phyloP scores from a whole-genome alignment of 2,329 filamentous ascomycete genomes.

The Alternaria rosae region DNA sequence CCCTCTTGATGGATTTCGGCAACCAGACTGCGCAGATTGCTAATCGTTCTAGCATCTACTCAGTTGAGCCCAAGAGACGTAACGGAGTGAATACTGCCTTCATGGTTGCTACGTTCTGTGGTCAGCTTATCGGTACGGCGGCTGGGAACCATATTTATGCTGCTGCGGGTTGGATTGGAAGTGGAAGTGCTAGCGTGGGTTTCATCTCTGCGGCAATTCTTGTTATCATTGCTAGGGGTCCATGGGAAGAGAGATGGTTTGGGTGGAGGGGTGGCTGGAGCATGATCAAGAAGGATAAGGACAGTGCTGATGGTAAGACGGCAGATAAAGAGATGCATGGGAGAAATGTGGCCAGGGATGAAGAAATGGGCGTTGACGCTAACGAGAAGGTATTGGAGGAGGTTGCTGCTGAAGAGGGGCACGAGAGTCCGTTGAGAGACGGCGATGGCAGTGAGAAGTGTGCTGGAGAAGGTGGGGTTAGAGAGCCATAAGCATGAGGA shows the following conservation, averaged over 20 bases:
- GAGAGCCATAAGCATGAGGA: constrained; percentile 15
- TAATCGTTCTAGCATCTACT: constrained; percentile 74
- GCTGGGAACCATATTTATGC: constrained; percentile 64
- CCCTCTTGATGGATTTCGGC: constrained; percentile 73
- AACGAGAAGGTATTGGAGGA: constrained; percentile 32
- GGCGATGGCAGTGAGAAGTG: constrained; percentile 14
- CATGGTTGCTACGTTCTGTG: constrained; percentile 78
- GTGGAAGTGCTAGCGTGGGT: constrained; percentile 64
- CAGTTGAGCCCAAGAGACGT: constrained; percentile 72
- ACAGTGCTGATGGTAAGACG: constrained; percentile 51
- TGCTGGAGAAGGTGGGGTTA: constrained; percentile 22
- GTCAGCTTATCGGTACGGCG: constrained; percentile 73
- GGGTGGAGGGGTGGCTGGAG: constrained; percentile 68
- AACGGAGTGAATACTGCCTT: constrained; percentile 84
- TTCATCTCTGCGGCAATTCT: constrained; percentile 60
- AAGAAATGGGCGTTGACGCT: constrained; percentile 30
- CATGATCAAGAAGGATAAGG: constrained; percentile 53
- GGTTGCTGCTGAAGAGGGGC: constrained; percentile 41
- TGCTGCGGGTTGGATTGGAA: constrained; percentile 63
- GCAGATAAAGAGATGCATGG: constrained; percentile 25
- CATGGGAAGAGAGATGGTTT: constrained; percentile 65
- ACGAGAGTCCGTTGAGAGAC: constrained; percentile 24
- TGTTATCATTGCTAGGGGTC: constrained; percentile 59
- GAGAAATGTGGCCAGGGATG: constrained; percentile 10
- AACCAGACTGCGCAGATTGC: constrained; percentile 77